Evolutionary conservation across 306 rosid species (phyloP), one percentile per base, ranked within the genome.

Genomic region (Parietaria judaica): DNA sequence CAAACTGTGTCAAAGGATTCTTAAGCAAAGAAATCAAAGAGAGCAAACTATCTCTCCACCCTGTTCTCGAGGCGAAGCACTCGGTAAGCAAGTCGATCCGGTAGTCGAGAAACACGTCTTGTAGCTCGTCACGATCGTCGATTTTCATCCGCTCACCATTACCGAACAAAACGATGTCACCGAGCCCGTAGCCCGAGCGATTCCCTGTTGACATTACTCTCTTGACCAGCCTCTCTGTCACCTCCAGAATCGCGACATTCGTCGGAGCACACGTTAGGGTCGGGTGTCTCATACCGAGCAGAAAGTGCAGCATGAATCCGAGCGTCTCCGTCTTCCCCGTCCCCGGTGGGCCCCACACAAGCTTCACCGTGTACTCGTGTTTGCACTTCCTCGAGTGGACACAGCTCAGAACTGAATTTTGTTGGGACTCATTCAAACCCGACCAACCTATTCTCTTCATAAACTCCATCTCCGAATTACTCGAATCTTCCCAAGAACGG

Each of bases 311-410:
- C 36, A 81, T 41, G 16, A 49, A 63, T 38, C 79, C 83, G 8
- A 76, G 73, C 0, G 86, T 86, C 66, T 76, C 80, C 10, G 94
- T 86, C 72, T 83, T 86, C 2, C 85, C 86, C 1, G 89, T 83
- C 34, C 85, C 86, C 0, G 89, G 94, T 0, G 96, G 96, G 46
- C 96, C 96, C 89, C 96, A 80, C 37, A 88, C 75, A 67, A 82
- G 96, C 58, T 84, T 82, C 58, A 82, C 60, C 7, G 68, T 8
- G 47, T 83, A 58, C 36, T 71, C 72, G 38, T 67, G 71, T 69
- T 61, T n/a, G 67, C 75, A 70, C n/a, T 11, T 54, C 13, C 38
- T 8, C 65, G 72, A 76, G 54, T 43, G 64, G 56, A 87, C 74
- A 62, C 89, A 84, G n/a, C 82, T 66, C 56, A 49, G 15, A 58